These are phyloP conservation scores for Bocquillonia castaneifolia DNA, from an alignment of 441 rosid species.

Conservation along the genomic window DNA sequence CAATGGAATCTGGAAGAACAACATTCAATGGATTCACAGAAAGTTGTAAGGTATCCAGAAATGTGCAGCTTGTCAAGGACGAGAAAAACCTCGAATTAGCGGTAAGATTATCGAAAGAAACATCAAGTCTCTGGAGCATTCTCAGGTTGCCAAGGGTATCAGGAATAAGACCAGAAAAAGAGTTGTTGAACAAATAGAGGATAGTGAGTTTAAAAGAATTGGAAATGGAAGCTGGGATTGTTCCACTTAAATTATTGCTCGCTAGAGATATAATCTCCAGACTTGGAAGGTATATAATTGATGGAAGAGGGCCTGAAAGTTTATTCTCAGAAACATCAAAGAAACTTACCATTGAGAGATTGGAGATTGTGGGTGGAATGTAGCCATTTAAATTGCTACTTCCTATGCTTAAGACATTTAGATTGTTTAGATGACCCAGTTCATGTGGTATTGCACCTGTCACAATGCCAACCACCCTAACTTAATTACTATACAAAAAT, in stretches of 20 bases:
- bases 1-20: conserved; percentile 20
- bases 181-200: conserved; percentile 3
- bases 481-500: no score
- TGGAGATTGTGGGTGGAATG: conserved; percentile 14
- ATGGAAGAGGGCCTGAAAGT: conserved; percentile 16
- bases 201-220: conserved; percentile 12
- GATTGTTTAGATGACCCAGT: not conserved
- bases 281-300: conserved; percentile 12
- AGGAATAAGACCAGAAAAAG: conserved; percentile 20
- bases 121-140: not conserved
- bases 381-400: conserved; percentile 4
- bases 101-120: conserved; percentile 14
- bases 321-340: not conserved
- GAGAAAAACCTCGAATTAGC: conserved; percentile 14
- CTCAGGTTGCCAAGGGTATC: conserved; percentile 12
- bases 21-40: conserved; percentile 5
- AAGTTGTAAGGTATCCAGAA: not conserved
- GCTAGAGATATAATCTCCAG: not conserved
- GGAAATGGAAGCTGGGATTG: conserved; percentile 12
- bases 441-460: not conserved
- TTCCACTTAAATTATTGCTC: conserved; percentile 18
- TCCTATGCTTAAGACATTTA: not conserved
- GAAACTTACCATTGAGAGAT: conserved; percentile 1
- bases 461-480: not conserved
- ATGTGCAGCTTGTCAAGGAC: conserved; percentile 11